A percentile compares a stretch with the other conserved stretches of the same genome.
Evolutionary conservation across 2,329 filamentous ascomycete genomes (phyloP).

Genomic region (Akanthomyces uredinophilus): DNA sequence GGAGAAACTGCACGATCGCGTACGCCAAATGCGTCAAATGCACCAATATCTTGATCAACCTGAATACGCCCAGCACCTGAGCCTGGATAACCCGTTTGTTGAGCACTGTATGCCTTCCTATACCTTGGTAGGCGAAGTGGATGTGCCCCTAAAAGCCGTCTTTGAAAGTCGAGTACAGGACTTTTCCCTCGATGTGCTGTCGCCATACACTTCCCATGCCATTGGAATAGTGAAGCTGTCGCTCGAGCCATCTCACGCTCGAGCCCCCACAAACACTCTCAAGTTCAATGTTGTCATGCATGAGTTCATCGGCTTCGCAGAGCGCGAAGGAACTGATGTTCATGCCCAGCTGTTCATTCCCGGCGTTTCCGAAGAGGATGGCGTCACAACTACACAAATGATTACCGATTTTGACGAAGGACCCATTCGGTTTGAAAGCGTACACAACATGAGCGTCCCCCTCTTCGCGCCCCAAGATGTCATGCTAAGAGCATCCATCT

Average conservation of each 20-base stretch:
- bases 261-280: slow-evolving; percentile 83
- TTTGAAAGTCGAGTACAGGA: slow-evolving; percentile 95
- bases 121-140: slow-evolving; percentile 85
- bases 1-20: slow-evolving; percentile 81
- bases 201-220: slow-evolving; percentile 85
- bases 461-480: slow-evolving; percentile 65
- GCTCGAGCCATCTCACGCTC: slow-evolving; percentile 86
- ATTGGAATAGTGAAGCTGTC: slow-evolving; percentile 88
- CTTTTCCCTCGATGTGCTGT: slow-evolving; percentile 83
- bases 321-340: slow-evolving; percentile 90
- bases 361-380: slow-evolving; percentile 81
- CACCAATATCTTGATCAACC: slow-evolving; percentile 94
- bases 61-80: slow-evolving; percentile 89
- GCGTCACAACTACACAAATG: slow-evolving; percentile 92
- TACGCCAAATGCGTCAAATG: slow-evolving; percentile 92
- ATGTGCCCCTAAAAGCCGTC: slow-evolving; percentile 86
- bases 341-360: slow-evolving; percentile 97
- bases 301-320: slow-evolving; percentile 88
- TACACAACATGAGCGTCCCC: slow-evolving; percentile 95
- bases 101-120: slow-evolving; percentile 90
- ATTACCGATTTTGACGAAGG: slow-evolving; percentile 91
- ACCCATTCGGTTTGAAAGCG: slow-evolving; percentile 89
- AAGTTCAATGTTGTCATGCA: slow-evolving; percentile 99
- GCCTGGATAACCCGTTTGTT: slow-evolving; percentile 86
- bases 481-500: slow-evolving; percentile 80